Base-by-base conservation (phyloP, 805 yeast species). In the Millerozyma miso region DNA sequence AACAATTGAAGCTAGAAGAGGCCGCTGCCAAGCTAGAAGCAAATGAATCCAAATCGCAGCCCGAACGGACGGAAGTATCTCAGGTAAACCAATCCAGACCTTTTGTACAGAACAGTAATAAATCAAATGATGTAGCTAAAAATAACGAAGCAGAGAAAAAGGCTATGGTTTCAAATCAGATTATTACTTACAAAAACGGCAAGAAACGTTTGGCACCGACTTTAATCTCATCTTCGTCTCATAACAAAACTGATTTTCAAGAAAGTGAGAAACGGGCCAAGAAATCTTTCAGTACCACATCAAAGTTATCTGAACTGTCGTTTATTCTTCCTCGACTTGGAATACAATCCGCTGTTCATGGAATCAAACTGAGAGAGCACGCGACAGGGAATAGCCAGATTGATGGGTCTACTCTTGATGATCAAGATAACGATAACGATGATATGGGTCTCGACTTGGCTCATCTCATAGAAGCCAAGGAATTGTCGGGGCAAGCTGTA, bases 131-230 rank as follows among this genome's bases (percentile, higher is more conserved):
- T 41, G 54, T 57, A 15, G 34, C 59, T 23, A 23, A 23, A 23
- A 23, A 53, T 53, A 32, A 63, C 63, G 14, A 62, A 60, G 35
- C 49, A 58, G 36, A 56, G 55, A 43, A 56, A 52, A 16, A 19
- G 19, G 36, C 16, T 6, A 17, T 26, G 13, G 20, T 31, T 8
- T 18, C 19, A 33, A 15, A 17, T 14, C 19, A 38, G 35, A 31
- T 13, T 10, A 18, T 26, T 4, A 19, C 20, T 12, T 19, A 90
- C 1, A 85, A 86, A 52, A 82, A 83, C 32, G 93, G 93, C 3
- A 80, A 79, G 54, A 85, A 85, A 52, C 64, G 93, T 50, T 88
- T 86, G 2, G 77, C 86, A 0, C 95, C 93, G 4, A 69, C 81
- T 17, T 60, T 85, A 12, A 73, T 85, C 3, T 79, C 90, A 1